phyloP scores from a whole-genome alignment of 805 yeast species.

The Schwanniomyces pseudopolymorphus region DNA sequence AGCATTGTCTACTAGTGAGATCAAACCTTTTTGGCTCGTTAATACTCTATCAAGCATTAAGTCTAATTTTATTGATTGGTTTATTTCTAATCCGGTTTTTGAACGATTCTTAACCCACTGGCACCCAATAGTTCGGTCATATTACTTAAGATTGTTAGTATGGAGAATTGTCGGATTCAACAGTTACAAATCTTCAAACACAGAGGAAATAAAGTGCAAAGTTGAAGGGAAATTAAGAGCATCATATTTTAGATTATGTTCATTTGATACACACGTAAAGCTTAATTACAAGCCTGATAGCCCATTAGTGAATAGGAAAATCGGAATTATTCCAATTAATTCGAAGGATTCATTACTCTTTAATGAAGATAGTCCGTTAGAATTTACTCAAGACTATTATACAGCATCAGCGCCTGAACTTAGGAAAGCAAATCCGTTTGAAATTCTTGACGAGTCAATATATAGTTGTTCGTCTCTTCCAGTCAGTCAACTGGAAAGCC shows the following conservation, averaged over 20 bases:
- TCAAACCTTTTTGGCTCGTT: constrained; percentile 36
- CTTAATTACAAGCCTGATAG: constrained; percentile 33
- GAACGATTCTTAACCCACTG: constrained; percentile 67
- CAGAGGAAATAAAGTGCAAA: constrained; percentile 27
- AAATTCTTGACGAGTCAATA: constrained; percentile 64
- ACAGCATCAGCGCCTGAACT: constrained; percentile 31
- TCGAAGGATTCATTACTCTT: constrained; percentile 21
- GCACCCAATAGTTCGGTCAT: constrained; percentile 73
- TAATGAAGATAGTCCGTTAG: constrained; percentile 9
- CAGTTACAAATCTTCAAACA: constrained; percentile 34
- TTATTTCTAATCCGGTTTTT: constrained; percentile 54
- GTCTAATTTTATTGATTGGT: constrained; percentile 52
- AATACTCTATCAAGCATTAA: constrained; percentile 42
- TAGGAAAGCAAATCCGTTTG: constrained; percentile 58
- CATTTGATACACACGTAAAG: constrained; percentile 26
- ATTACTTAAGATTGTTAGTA: constrained; percentile 62
- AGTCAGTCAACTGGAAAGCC: constrained; percentile 4
- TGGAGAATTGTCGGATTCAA: constrained; percentile 59
- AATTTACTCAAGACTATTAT: constrained; percentile 12
- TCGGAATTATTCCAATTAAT: constrained; percentile 41
- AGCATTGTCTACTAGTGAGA: constrained; percentile 14
- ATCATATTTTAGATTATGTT: constrained; percentile 23
- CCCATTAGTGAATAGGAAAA: constrained; percentile 49
- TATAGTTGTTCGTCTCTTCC: constrained; percentile 38
- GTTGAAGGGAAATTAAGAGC: constrained; percentile 30